Evolutionary conservation across 768 basidiomycete genomes (phyloP), one percentile per base, ranked within the genome.

Genomic region (Kondoa subrosea): DNA sequence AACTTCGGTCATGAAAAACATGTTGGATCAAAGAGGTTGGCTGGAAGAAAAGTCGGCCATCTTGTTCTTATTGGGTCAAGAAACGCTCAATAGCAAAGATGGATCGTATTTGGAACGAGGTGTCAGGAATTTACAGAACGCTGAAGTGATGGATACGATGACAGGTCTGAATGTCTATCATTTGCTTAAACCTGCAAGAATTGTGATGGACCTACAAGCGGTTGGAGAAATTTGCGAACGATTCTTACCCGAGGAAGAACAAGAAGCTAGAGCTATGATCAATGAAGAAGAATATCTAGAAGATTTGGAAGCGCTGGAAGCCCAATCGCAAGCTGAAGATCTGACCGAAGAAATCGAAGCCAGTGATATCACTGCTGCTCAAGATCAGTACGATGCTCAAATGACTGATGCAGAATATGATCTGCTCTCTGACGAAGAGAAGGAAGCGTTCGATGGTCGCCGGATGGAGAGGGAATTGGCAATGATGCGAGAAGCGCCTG

Each of bases 121-220:
- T 2, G 83, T 85, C 64, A 78, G 81, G 40, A 92, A 92, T 77
- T 79, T 97, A 27, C 82, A 82, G n/a, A 81, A 81, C 61, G 81
- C 88, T 29, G 83, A 85, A 59, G 78, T 87, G 59, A 80, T 81
- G 50, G 69, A 72, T 14, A 83, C 83, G 1, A 84, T 84, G 21
- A 79, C 84, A 50, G 82, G 89, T 60, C 78, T 89, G 66, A 84
- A 81, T 26, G 85, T 93, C 17, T 92, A 89, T 77, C 87, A 93
- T 74, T 76, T 89, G 56, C 77, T 96, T 68, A 87, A 84, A 77
- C 89, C 89, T 84, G 84, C 85, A 68, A 84, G 87, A 73, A 77
- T 91, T 32, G 80, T 95, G 34, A 74, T 96, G 75, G 92, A 96
- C 74, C 74, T 87, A 69, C 82, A 84, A 66, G 89, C 90, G 1